Evolutionary conservation across 169 alveolate genomes (phyloP).

Genomic region (Plasmodium fragile): DNA sequence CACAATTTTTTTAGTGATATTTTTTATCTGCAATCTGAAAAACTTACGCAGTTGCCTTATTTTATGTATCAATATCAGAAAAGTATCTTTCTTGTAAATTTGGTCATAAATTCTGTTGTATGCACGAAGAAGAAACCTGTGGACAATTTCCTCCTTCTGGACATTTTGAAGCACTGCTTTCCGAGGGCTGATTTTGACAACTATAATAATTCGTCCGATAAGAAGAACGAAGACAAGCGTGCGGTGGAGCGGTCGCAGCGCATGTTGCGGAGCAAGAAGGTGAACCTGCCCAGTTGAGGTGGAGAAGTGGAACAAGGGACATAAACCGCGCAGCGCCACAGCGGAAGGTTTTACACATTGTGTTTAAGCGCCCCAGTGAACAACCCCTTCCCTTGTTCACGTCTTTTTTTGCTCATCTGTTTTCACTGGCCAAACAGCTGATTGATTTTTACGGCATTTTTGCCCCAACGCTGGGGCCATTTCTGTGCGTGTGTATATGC

Average conservation of each 20-base stretch:
- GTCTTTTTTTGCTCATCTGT: neutral
- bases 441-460: neutral
- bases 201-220: neutral
- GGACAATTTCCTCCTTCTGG: slow-evolving; percentile 15
- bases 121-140: slow-evolving; percentile 14
- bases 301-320: neutral
- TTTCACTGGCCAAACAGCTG: neutral
- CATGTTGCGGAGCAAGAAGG: slow-evolving; percentile 37
- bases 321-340: too few relatives aligned
- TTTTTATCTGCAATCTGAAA: slow-evolving; percentile 33
- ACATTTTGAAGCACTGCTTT: slow-evolving; percentile 39
- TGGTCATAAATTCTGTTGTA: slow-evolving; percentile 6
- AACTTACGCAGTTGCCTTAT: slow-evolving; percentile 23
- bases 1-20: slow-evolving; percentile 29
- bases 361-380: neutral
- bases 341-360: neutral
- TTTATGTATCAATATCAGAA: slow-evolving; percentile 49
- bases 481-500: neutral
- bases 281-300: neutral
- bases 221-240: slow-evolving; percentile 28
- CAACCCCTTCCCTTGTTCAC: neutral
- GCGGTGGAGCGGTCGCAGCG: slow-evolving; percentile 35
- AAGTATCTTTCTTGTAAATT: slow-evolving; percentile 25
- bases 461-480: neutral
- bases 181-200: slow-evolving; percentile 19